A percentile compares a stretch with the other conserved stretches of the same genome.
phyloP scores from a whole-genome alignment of 805 yeast species.

The Ogataea ramenticola region DNA sequence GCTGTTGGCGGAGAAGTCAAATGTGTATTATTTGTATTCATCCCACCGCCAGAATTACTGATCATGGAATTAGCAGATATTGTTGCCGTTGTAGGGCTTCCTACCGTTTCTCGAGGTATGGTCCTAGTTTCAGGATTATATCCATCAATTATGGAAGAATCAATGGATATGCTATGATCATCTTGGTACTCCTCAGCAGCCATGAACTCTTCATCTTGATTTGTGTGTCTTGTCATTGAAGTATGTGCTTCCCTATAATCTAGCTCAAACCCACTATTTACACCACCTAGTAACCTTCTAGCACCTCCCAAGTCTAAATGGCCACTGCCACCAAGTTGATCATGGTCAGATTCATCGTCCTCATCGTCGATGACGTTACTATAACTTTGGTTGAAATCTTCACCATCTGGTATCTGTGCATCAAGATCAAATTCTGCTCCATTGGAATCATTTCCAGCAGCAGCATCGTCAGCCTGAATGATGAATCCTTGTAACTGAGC shows the following conservation, averaged over 20 bases:
- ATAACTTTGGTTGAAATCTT: conserved; percentile 28
- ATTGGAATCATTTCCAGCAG: no score
- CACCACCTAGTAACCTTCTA: conserved; percentile 1
- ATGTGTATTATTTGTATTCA: conserved; percentile 3
- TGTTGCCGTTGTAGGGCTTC: conserved; percentile 1
- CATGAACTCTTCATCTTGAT: conserved; percentile 22
- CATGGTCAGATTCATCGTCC: conserved; percentile 10
- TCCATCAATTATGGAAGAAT: conserved; percentile 4
- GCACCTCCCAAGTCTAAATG: conserved; percentile 2
- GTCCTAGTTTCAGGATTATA: neutral
- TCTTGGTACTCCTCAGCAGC: conserved; percentile 32
- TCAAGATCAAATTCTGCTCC: conserved; percentile 31
- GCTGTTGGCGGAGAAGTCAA: conserved; percentile 16
- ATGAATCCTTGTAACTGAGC: neutral
- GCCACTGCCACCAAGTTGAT: no score
- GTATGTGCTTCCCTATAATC: neutral
- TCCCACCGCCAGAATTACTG: no score
- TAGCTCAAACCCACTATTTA: neutral
- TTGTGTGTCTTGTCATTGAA: conserved; percentile 1
- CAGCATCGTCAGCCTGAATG: neutral
- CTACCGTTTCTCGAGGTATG: no score
- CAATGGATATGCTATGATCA: conserved; percentile 23
- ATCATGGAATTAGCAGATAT: neutral
- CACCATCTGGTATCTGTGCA: conserved; percentile 37
- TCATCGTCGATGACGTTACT: conserved; percentile 22